Percentiles rank a stretch among this genome's conserved stretches.
These are phyloP conservation scores for Nigrospora oryzae DNA, from an alignment of 2,329 filamentous ascomycete species.

Conservation along the genomic window DNA sequence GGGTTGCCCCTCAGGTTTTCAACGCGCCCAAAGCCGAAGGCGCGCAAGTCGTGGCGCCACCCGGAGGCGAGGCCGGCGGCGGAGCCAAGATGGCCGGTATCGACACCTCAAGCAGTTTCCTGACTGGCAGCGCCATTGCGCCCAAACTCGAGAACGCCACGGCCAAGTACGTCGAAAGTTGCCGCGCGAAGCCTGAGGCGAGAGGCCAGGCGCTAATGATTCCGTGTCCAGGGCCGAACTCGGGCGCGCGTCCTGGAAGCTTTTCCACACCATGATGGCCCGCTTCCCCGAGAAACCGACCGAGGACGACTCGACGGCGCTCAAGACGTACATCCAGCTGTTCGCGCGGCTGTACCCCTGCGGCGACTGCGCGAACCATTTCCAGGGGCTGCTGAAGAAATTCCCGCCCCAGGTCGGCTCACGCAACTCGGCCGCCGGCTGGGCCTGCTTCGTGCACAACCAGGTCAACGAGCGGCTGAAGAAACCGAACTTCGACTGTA, in stretches of 20 bases:
- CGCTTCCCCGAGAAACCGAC: conserved; percentile 60
- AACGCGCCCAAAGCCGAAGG: conserved; percentile 6
- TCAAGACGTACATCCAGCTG: conserved; percentile 57
- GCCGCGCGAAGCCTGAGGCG: background rate
- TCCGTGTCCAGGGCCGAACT: conserved; percentile 45
- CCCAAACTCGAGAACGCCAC: conserved; percentile 79
- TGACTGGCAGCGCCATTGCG: conserved; percentile 65
- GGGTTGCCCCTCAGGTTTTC: conserved; percentile 10
- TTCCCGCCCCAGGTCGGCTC: conserved; percentile 59
- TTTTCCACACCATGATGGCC: conserved; percentile 63
- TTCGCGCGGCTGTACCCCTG: conserved; percentile 64
- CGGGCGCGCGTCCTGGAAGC: conserved; percentile 60
- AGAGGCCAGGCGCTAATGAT: conserved; percentile 4
- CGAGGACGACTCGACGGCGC: conserved; percentile 50
- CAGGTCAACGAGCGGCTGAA: conserved; percentile 55
- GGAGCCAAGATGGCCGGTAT: conserved; percentile 28
- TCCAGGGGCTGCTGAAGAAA: conserved; percentile 51
- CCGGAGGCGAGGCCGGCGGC: conserved; percentile 4
- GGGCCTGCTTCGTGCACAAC: conserved; percentile 63
- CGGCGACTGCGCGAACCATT: conserved; percentile 61
- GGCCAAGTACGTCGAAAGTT: conserved; percentile 47
- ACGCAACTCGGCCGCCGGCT: conserved; percentile 55
- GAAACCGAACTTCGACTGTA: conserved; percentile 57
- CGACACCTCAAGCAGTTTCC: conserved; percentile 35
- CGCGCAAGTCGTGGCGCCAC: background rate